Conservation (phyloP, 2,329 filamentous ascomycete genomes). For the Bipolaris zeicola region DNA sequence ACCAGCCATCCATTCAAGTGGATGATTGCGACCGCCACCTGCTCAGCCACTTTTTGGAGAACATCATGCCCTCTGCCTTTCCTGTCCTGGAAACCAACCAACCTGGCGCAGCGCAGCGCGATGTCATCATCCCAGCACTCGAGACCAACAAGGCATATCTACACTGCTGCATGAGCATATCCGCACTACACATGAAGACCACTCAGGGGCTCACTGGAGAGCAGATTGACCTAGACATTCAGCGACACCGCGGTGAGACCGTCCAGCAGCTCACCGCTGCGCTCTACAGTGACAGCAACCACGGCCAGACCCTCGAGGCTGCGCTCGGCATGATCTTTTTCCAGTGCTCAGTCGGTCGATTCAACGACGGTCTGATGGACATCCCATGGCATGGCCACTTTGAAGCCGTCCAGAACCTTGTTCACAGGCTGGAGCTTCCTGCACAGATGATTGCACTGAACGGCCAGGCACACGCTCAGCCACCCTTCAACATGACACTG, state of each 20-base stretch:
- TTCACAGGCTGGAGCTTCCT: conserved; percentile 82
- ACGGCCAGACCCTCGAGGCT: conserved; percentile 87
- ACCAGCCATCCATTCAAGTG: conserved; percentile 77
- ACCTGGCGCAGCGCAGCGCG: conserved; percentile 77
- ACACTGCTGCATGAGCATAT: conserved; percentile 92
- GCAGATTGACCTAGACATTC: conserved; percentile 86
- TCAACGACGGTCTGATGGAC: conserved; percentile 83
- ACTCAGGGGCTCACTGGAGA: conserved; percentile 69
- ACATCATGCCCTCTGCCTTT: conserved; percentile 86
- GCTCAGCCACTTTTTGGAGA: conserved; percentile 87
- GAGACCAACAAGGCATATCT: conserved; percentile 92
- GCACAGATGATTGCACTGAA: conserved; percentile 65
- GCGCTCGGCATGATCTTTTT: conserved; percentile 96
- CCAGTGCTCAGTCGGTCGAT: conserved; percentile 86
- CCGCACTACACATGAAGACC: conserved; percentile 89
- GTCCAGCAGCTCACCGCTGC: conserved; percentile 85
- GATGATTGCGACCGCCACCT: conserved; percentile 86
- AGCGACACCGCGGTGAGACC: conserved; percentile 87
- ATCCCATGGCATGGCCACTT: conserved; percentile 98
- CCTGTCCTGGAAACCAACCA: conserved; percentile 91
- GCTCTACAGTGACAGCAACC: conserved; percentile 78
- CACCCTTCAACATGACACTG: conserved; percentile 94
- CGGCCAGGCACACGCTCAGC: conserved; percentile 64
- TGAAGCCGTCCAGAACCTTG: conserved; percentile 83
- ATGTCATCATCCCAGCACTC: conserved; percentile 84